A percentile compares a stretch with the other conserved stretches of the same genome.
phyloP scores from a whole-genome alignment of 2,329 filamentous ascomycete species.

The Alternaria arborescens region DNA sequence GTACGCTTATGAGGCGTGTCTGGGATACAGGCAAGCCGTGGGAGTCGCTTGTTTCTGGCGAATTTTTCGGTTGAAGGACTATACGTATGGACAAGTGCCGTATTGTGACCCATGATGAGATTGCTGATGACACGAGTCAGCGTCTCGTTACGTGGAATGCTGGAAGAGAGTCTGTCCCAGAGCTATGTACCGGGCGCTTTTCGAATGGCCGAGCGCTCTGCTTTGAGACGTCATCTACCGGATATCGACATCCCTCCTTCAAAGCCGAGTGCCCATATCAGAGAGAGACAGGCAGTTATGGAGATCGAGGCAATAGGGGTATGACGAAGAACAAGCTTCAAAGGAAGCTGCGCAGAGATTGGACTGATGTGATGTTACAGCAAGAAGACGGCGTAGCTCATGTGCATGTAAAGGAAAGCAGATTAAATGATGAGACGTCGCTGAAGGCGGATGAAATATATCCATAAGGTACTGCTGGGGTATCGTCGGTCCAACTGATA shows the following conservation, averaged over 20 bases:
- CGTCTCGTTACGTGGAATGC: background rate
- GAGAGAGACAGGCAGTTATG: background rate
- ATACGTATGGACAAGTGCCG: background rate
- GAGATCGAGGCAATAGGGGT: background rate
- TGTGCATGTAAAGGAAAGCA: background rate
- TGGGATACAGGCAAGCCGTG: constrained; percentile 74
- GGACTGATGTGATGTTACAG: background rate
- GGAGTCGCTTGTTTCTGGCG: constrained; percentile 72
- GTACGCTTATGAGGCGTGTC: constrained; percentile 71
- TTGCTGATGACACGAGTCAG: background rate
- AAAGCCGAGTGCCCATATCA: background rate
- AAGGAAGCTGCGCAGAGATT: background rate
- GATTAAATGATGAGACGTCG: background rate
- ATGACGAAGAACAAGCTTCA: background rate
- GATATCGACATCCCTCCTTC: background rate
- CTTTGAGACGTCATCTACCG: background rate
- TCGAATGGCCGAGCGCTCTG: background rate
- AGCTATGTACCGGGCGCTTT: background rate
- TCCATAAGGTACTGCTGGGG: background rate
- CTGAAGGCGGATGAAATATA: background rate
- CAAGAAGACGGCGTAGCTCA: background rate
- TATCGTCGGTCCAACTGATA: constrained; percentile 8
- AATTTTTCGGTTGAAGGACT: constrained; percentile 68
- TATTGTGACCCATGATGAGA: background rate
- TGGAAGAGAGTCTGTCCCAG: background rate